Evolutionary conservation across 192 early-diverging fungal species (phyloP), one percentile per base, ranked within the genome.

Genomic region (Backusella tuberculispora): DNA sequence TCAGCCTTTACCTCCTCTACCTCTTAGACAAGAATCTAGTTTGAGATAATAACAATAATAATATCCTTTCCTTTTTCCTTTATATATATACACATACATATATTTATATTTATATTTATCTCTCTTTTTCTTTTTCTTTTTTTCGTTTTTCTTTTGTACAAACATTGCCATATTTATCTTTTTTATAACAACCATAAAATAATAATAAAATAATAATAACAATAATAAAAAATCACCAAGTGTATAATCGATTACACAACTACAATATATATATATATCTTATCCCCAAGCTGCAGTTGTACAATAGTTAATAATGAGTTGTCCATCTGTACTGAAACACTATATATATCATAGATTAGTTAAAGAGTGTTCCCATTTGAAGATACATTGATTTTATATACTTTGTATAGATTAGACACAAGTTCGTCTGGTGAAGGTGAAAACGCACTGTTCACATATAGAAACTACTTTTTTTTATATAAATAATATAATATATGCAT

Each of bases 401-500:
- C 93, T 86, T 93, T 92, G 75, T 87, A 87, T 66, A 98, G 74
- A 77, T 93, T 96, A 7, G 86, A 83, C 5, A 98, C 90, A 37
- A 89, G 88, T 82, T 96, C 96, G 76, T 98, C 96, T 15, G 96
- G 96, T 38, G 96, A 88, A 10, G 96, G 96, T 13, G 95, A 91
- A 81, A 98, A 98, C n/a, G 95, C 93, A 76, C 92, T 93, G 78
- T 95, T 96, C 17, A 98, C 88, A 80, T 98, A 98, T 24, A 98
- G 82, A 76, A 97, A 95, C 94, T 95, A 74, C 2, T 12, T 5
- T 17, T n/a, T n/a, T n/a, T n/a, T n/a, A n/a, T 17, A 42, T 47
- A 21, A 40, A 72, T 63, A n/a, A 63, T 8, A 10, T 26, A 44
- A 19, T 10, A 47, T 4, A 3, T 8, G 24, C 26, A 19, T 1